phyloP scores from a whole-genome alignment of 2,329 filamentous ascomycete species.

The Epichloe gansuensis region DNA sequence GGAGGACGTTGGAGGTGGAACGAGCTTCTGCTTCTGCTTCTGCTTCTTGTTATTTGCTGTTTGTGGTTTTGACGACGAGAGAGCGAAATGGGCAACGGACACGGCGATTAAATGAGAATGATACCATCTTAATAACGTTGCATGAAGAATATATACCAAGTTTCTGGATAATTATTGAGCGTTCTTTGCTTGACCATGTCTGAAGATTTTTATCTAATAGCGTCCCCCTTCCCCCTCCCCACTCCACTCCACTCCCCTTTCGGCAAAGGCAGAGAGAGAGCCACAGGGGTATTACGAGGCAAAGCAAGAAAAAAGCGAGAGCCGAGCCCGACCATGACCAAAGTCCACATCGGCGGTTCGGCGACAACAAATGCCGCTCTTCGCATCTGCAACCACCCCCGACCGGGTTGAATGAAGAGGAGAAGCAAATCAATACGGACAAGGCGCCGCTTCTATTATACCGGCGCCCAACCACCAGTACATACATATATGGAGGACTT shows the following conservation, averaged over 20 bases:
- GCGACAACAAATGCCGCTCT: constrained; percentile 18
- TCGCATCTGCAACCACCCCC: background rate
- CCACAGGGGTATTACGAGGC: too few species aligned
- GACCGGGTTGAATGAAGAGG: background rate
- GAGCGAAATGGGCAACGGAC: background rate
- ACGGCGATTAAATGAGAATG: constrained; percentile 3
- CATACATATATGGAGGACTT: constrained; percentile 23
- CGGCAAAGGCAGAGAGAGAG: too few species aligned
- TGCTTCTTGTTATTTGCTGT: background rate
- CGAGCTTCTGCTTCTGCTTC: background rate
- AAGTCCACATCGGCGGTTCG: constrained; percentile 16
- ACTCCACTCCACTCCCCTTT: background rate
- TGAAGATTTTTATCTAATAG: too few species aligned
- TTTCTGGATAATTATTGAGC: too few species aligned
- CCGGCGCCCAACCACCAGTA: background rate
- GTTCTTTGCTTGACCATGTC: background rate
- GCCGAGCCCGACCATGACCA: background rate
- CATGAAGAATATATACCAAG: background rate
- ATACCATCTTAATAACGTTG: background rate
- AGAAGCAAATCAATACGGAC: background rate
- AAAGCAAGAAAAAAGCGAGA: background rate
- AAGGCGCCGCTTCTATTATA: background rate
- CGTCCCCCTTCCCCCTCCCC: background rate
- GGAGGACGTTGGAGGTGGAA: background rate
- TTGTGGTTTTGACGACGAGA: background rate